Percentiles rank a stretch among this genome's conserved stretches.
phyloP scores from a whole-genome alignment of 495 filamentous ascomycete species.

The Tuber umbilicatum region DNA sequence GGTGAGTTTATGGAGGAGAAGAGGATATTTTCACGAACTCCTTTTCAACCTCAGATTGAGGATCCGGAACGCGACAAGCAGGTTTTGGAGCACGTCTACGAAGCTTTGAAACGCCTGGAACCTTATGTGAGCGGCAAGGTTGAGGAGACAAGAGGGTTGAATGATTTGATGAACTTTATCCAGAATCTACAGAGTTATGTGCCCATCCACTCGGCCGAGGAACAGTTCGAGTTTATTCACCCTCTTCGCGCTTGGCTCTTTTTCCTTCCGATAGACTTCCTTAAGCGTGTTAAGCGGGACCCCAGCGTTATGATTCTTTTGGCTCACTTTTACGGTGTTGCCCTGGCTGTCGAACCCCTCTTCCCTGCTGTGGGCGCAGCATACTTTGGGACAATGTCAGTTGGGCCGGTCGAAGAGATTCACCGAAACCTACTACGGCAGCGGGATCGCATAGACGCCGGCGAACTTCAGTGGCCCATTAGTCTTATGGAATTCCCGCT shows the following conservation, averaged over 20 bases:
- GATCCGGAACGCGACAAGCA: slow-evolving; percentile 57
- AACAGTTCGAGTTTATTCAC: slow-evolving; percentile 82
- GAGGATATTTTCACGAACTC: slow-evolving; percentile 58
- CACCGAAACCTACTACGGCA: slow-evolving; percentile 55
- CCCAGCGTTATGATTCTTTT: slow-evolving; percentile 70
- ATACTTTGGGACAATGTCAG: slow-evolving; percentile 70
- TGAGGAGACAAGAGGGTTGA: slow-evolving; percentile 65
- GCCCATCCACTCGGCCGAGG: slow-evolving; percentile 63
- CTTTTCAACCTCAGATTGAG: slow-evolving; percentile 51
- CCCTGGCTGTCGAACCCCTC: slow-evolving; percentile 76
- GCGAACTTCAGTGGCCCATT: slow-evolving; percentile 50
- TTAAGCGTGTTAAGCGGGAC: slow-evolving; percentile 54
- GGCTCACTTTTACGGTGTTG: slow-evolving; percentile 84
- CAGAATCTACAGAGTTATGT: slow-evolving; percentile 68
- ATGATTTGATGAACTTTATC: slow-evolving; percentile 74
- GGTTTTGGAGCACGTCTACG: slow-evolving; percentile 58
- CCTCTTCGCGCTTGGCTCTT: slow-evolving; percentile 86
- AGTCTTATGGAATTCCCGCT: slow-evolving; percentile 59
- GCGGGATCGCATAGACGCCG: slow-evolving; percentile 46
- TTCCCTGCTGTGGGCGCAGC: slow-evolving; percentile 85
- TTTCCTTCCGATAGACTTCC: slow-evolving; percentile 73
- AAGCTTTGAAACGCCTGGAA: slow-evolving; percentile 64
- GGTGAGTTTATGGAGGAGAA: slow-evolving; percentile 74
- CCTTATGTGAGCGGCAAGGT: slow-evolving; percentile 63
- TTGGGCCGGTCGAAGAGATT: slow-evolving; percentile 72